phyloP scores from a whole-genome alignment of 164 flowering plant genomes.

The Magnolia officinalis region DNA sequence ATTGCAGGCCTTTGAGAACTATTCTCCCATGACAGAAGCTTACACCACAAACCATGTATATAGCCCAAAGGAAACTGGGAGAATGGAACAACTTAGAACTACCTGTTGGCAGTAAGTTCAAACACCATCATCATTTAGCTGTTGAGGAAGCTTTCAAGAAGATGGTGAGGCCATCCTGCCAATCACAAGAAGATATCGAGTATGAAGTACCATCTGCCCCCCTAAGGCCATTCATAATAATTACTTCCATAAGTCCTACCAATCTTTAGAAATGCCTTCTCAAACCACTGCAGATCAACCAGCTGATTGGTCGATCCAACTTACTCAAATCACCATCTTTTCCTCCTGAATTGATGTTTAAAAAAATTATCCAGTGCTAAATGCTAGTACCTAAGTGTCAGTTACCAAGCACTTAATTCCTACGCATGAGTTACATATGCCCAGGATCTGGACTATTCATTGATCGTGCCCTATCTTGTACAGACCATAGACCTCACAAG shows the following conservation, averaged over 20 bases:
- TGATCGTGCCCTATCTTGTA: no score
- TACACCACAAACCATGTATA: conserved; percentile 12
- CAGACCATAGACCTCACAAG: no score
- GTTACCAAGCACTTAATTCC: no score
- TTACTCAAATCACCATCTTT: no score
- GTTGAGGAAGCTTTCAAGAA: conserved; percentile 62
- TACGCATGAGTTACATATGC: no score
- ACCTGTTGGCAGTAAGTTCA: conserved; percentile 1
- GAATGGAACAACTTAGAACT: conserved; percentile 2
- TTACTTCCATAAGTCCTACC: background rate
- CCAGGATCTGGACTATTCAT: no score
- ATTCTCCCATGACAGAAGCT: conserved; percentile 9
- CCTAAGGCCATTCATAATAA: background rate
- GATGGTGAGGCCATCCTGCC: conserved; percentile 64
- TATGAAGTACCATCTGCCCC: background rate
- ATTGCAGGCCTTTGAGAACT: no score
- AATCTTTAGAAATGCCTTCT: background rate
- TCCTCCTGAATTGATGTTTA: no score
- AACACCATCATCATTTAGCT: conserved; percentile 28
- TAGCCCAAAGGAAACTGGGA: conserved; percentile 11
- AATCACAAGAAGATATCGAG: conserved; percentile 8
- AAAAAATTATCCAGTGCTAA: no score
- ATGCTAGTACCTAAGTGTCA: no score
- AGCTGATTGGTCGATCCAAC: no score
- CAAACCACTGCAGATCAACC: background rate